A percentile compares a stretch with the other conserved stretches of the same genome.
These are phyloP conservation scores for Penicillium sp. DNA, from an alignment of 2,329 filamentous ascomycete genomes.

Conservation along the genomic window DNA sequence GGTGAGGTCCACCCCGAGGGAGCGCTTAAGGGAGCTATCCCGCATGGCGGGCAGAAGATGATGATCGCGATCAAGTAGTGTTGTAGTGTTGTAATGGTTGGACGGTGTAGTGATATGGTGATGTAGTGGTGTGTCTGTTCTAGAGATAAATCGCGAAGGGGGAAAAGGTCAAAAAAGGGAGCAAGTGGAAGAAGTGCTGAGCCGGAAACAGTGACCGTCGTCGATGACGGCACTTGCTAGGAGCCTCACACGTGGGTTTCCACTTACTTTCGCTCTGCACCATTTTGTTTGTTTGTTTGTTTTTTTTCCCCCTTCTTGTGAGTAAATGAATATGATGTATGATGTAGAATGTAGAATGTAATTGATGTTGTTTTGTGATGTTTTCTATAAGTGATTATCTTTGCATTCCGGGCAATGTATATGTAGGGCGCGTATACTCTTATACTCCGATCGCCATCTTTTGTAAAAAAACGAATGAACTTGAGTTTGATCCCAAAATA, in stretches of 20 bases:
- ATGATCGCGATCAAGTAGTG: slow-evolving; percentile 7
- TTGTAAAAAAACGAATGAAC: background rate
- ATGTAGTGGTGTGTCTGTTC: slow-evolving; percentile 5
- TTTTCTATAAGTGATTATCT: background rate
- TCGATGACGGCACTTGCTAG: slow-evolving; percentile 25
- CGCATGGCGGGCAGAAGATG: slow-evolving; percentile 33
- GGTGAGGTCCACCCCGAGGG: slow-evolving; percentile 42
- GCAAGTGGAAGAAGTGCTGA: slow-evolving; percentile 8
- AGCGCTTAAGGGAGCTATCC: slow-evolving; percentile 46
- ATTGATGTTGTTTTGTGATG: background rate
- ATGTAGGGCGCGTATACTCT: background rate
- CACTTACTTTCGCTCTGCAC: background rate
- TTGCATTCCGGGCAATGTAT: background rate
- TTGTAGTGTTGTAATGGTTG: background rate
- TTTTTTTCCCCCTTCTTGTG: no score
- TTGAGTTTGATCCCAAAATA: background rate
- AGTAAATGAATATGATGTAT: background rate
- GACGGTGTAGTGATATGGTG: background rate
- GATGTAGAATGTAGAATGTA: background rate
- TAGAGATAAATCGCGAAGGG: background rate
- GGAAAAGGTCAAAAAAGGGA: background rate
- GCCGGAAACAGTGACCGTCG: slow-evolving; percentile 20
- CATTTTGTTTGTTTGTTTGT: background rate
- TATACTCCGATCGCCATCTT: background rate
- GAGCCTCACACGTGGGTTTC: slow-evolving; percentile 12